Conservation (phyloP, 179 eudicot genomes). For the Sideroxylon spinosum region DNA sequence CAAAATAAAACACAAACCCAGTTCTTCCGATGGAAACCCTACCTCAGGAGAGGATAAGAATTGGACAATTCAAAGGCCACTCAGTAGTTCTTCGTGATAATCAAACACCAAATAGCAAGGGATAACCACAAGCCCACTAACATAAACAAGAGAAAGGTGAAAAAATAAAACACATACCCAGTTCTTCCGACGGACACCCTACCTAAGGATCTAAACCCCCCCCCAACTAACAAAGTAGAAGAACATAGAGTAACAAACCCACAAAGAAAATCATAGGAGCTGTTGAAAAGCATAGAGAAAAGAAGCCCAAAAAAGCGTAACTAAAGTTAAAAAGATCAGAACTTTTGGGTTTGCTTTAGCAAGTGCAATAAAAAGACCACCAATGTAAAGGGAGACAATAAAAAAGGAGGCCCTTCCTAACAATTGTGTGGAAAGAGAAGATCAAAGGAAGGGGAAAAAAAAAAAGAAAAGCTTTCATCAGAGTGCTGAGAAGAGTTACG, state of each 20-base stretch:
- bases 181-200: slow-evolving; percentile 36
- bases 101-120: slow-evolving; percentile 31
- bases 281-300: slow-evolving; percentile 25
- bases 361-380: slow-evolving; percentile 20
- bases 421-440: slow-evolving; percentile 22
- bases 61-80: no score
- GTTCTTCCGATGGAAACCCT: slow-evolving; percentile 37
- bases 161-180: slow-evolving; percentile 45
- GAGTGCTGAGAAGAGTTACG: slow-evolving; percentile 6
- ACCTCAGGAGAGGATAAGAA: slow-evolving; percentile 26
- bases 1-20: slow-evolving; percentile 51
- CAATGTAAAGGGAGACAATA: slow-evolving; percentile 6
- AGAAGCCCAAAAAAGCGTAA: slow-evolving; percentile 33
- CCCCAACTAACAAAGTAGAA: slow-evolving; percentile 23
- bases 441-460: neutral
- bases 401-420: slow-evolving; percentile 9
- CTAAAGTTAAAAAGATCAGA: slow-evolving; percentile 52
- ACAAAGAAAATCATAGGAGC: slow-evolving; percentile 32
- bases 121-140: slow-evolving; percentile 32
- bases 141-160: slow-evolving; percentile 25
- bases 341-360: slow-evolving; percentile 38
- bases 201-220: slow-evolving; percentile 37
- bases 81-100: slow-evolving; percentile 14
- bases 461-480: neutral
- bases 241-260: slow-evolving; percentile 30